Conservation (phyloP, 768 basidiomycete genomes). For the Kwoniella dejecticola region DNA sequence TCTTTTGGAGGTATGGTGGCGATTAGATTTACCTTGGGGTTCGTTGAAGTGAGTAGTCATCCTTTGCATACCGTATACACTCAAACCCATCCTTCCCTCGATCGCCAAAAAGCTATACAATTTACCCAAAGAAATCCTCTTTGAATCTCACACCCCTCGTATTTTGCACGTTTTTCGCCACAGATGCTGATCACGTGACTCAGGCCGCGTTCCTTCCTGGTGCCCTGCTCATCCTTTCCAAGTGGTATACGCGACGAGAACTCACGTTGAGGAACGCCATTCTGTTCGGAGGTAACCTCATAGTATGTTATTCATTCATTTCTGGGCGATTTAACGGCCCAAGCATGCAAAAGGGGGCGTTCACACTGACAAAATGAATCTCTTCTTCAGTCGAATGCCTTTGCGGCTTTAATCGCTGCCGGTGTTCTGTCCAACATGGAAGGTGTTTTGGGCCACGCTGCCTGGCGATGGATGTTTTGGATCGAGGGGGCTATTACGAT, state of each 20-base stretch:
- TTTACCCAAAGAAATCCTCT: no score
- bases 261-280: slow-evolving; percentile 46
- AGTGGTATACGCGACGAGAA: slow-evolving; percentile 50
- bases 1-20: slow-evolving; percentile 58
- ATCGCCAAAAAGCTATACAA: no score
- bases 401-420: slow-evolving; percentile 76
- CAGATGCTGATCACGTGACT: no score
- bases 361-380: no score
- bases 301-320: slow-evolving; percentile 46
- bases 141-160: no score
- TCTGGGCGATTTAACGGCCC: no score
- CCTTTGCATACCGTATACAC: no score
- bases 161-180: no score
- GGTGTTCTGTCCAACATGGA: slow-evolving; percentile 72
- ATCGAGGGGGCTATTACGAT: slow-evolving; percentile 74
- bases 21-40: slow-evolving; percentile 72
- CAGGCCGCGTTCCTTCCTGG: slow-evolving; percentile 40
- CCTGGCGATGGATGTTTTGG: slow-evolving; percentile 74
- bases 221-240: slow-evolving; percentile 47
- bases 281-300: slow-evolving; percentile 59
- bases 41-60: slow-evolving; percentile 61
- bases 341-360: no score
- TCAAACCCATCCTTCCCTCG: no score
- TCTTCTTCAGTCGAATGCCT: slow-evolving; percentile 67
- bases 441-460: slow-evolving; percentile 66